Evolutionary conservation across 108 stramenopile species (phyloP), one percentile per base, ranked within the genome.

Genomic region (Cyclotella baltica): DNA sequence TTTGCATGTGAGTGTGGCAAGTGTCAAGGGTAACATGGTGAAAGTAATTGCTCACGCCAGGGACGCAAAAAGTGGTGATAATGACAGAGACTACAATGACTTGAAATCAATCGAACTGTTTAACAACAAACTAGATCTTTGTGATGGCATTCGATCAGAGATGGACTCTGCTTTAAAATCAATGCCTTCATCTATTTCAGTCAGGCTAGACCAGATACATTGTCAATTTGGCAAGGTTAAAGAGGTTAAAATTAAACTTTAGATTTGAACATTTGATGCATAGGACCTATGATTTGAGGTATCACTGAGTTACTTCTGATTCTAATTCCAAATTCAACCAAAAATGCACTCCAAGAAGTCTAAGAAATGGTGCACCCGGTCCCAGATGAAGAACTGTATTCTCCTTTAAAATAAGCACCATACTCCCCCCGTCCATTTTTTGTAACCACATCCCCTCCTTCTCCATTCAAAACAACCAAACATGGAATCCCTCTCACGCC

Each of bases 401-500:
- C 81, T 36, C 75, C 81, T 74, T 72, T 72, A 37, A 83, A 83
- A 62, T 59, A 83, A 16, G 22, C 43, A 23, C 23, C 36, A 72
- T 83, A 83, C 37, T 67, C 47, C 55, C 75, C 75, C 43, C 59
- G 65, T 33, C 81, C 81, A 72, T 83, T 72, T 59, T 9, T 72
- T 27, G 75, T 62, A 31, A 83, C 29, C 6, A 83, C 43, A 0
- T 58, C 63, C 27, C 92, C 93, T 20, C 81, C 83, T 10, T 68
- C 48, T 15, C 88, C 94, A 88, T 93, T 78, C 62, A 96, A 75
- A 6, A 96, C 83, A 31, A 90, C 87, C 53, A 97, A 76, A 10
- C 85, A 79, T 19, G 96, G 96, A 74, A 97, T 93, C 2, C 87
- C 87, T 11, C 51, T 35, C 2, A 97, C 86, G 35, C 76, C 67